These are phyloP conservation scores for Kondoa malvinella DNA, from an alignment of 768 basidiomycete genomes.

Conservation along the genomic window DNA sequence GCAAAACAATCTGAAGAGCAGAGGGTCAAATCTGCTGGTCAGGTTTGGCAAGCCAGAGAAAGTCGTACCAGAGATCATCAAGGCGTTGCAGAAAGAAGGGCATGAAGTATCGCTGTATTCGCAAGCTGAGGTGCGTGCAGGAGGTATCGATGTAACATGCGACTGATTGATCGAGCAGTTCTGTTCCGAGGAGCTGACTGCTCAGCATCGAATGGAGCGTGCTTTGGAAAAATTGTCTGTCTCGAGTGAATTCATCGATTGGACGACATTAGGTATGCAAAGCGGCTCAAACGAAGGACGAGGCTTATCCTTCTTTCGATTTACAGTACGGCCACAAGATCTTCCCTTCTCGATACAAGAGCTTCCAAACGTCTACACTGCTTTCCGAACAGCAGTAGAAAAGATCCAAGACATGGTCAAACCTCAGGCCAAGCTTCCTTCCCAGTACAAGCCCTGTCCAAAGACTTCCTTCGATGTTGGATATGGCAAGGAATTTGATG, in stretches of 20 bases:
- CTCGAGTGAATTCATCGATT: too few relatives aligned
- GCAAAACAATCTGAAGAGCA: slow-evolving; percentile 26
- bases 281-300: too few relatives aligned
- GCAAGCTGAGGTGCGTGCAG: slow-evolving; percentile 31
- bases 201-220: slow-evolving; percentile 10
- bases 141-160: slow-evolving; percentile 10
- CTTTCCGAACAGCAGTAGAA: slow-evolving; percentile 36
- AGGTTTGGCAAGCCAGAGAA: slow-evolving; percentile 34
- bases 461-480: not conserved
- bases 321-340: slow-evolving; percentile 29
- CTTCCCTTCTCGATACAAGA: slow-evolving; percentile 27
- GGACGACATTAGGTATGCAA: too few relatives aligned
- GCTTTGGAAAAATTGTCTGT: not conserved
- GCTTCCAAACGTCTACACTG: slow-evolving; percentile 35
- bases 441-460: not conserved
- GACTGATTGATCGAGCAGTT: slow-evolving; percentile 13
- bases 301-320: too few relatives aligned
- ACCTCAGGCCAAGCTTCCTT: slow-evolving; percentile 14
- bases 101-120: slow-evolving; percentile 31
- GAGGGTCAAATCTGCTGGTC: slow-evolving; percentile 30
- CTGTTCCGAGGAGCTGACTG: slow-evolving; percentile 22
- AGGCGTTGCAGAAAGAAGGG: slow-evolving; percentile 26
- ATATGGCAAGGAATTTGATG: not conserved
- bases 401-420: slow-evolving; percentile 31
- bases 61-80: slow-evolving; percentile 29